Evolutionary conservation across 768 basidiomycete species (phyloP), one percentile per base, ranked within the genome.

Genomic region (Amanita brunnescens): DNA sequence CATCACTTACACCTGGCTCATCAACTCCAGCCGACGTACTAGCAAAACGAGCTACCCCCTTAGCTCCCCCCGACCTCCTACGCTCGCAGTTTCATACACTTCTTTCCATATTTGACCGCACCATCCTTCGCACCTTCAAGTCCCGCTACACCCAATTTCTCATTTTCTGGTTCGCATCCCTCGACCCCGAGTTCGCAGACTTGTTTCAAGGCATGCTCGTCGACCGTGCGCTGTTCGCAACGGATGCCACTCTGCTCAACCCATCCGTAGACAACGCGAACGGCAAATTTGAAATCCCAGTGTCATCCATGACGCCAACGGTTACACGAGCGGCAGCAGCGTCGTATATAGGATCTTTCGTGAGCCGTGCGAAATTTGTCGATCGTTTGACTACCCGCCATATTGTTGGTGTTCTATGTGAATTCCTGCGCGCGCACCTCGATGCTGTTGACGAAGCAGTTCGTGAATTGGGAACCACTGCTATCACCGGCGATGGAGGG

Each of bases 81-180:
- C 75, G 75, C 5, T 63, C 78, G 1, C 89, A 90, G 57, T 98
- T 98, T 64, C 78, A 88, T 58, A 79, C 86, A 24, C 83, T 99
- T 16, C 80, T 99, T 46, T 82, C 86, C 56, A 91, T 97, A 56
- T 99, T 99, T 61, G 91, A 96, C 64, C 82, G 91, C 35, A 85
- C 85, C 33, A 92, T 99, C 62, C 79, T 99, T 44, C 87, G 85
- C 34, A 98, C 96, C 2, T 96, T 96, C 72, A 93, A 94, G 61
- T 96, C 93, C 0, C 88, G 94, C 34, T 96, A 98, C 66, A 93
- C 92, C 12, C 96, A 98, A 60, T 99, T 99, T 69, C 79, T 99
- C 54, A 61, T 98, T 41, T 99, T 99, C 73, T 96, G 91, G 83
- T 91, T 85, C 61, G 78, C 93, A 18, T 97, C 95, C 0, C 83